phyloP scores from a whole-genome alignment of 345 rosid genomes.

The Euphorbia tirucalli region DNA sequence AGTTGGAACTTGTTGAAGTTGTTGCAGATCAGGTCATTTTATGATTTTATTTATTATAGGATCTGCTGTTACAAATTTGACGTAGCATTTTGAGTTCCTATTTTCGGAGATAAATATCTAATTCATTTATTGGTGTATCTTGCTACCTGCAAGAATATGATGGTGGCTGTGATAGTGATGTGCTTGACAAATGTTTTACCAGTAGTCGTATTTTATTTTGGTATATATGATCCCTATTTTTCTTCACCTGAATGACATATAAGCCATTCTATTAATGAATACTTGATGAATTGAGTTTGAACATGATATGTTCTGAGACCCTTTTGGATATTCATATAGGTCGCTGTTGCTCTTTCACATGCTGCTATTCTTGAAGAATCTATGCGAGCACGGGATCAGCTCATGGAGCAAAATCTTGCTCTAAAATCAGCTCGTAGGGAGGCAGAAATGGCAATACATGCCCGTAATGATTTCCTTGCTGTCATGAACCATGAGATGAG shows the following conservation, averaged over 20 bases:
- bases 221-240: not conserved
- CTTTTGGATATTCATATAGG: slow-evolving; percentile 41
- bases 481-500: slow-evolving; percentile 99
- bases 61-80: not conserved
- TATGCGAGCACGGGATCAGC: slow-evolving; percentile 83
- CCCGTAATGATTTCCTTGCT: slow-evolving; percentile 88
- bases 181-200: not conserved
- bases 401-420: slow-evolving; percentile 76
- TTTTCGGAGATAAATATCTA: not conserved
- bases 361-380: slow-evolving; percentile 96
- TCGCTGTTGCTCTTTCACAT: slow-evolving; percentile 96
- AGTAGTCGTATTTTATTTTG: not conserved
- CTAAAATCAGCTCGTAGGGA: slow-evolving; percentile 78
- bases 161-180: not conserved
- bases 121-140: not conserved
- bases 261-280: not conserved
- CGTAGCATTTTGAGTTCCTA: not conserved
- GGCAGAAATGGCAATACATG: slow-evolving; percentile 88
- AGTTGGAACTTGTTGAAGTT: slow-evolving; percentile 88
- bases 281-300: not conserved
- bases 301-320: slow-evolving; percentile 11
- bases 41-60: slow-evolving; percentile 7
- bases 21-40: slow-evolving; percentile 86
- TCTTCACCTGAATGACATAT: not conserved
- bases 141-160: not conserved